Evolutionary conservation across 768 basidiomycete genomes (phyloP), one percentile per base, ranked within the genome.

Genomic region (Gloeopeniophorella convolvens): DNA sequence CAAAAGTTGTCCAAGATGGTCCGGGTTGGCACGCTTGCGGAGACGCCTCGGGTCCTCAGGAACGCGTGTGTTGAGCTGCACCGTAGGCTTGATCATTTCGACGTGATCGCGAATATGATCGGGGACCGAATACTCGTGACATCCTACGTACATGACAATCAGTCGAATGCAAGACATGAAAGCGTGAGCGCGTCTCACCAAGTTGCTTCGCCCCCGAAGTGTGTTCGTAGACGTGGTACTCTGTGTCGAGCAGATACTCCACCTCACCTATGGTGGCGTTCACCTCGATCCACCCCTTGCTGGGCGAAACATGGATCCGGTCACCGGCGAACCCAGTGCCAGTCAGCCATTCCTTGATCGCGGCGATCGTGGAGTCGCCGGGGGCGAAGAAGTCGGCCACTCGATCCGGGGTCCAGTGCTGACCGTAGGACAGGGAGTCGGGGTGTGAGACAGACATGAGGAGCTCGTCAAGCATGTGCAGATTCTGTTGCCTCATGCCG

Each of bases 381-480:
- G 74, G 75, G 0, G 72, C 68, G 42, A 76, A 76, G 35, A 58
- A 67, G 20, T 68, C 62, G 18, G 68, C 70, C 39, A 76, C 61
- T 27, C 66, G 52, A 11, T 54, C 58, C 1, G 73, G 59, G 1
- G 70, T 63, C 71, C 72, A 75, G 48, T 77, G 75, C 34, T 70
- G 65, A 1, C 75, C 75, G 34, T 75, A 76, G 48, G 63, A 65
- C 18, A 67, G 60, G 8, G 75, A 77, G n/a, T 60, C 55, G 5
- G 75, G 75, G 46, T 73, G 68, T 1, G 75, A 69, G 13, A 76
- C 68, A 3, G 70, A 63, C 49, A 70, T 61, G 27, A 76, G 68
- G 42, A 65, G 61, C 42, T 69, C 67, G 18, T 73, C 72, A n/a
- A 76, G 53, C 26, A 61, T 48, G 44, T 70, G 59, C 7, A 74